These are phyloP conservation scores for Sporisorium exsertum DNA, from an alignment of 1,284 basidiomycete genomes.

Conservation along the genomic window DNA sequence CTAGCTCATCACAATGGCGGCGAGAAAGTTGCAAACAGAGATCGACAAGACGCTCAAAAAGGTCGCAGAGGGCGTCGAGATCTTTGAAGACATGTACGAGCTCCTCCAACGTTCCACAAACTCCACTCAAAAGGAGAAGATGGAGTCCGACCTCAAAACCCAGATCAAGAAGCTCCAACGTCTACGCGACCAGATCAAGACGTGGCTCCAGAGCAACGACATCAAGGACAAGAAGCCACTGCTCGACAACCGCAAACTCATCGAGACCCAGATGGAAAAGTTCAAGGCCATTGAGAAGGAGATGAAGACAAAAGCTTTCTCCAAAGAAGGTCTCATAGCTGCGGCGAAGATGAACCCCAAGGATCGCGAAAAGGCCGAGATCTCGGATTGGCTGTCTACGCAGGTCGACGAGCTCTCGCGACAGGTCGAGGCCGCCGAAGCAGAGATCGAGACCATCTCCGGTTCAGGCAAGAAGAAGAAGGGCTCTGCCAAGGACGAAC, in stretches of 20 bases:
- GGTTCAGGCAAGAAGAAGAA: constrained; percentile 78
- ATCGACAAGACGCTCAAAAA: constrained; percentile 69
- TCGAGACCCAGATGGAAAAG: constrained; percentile 99
- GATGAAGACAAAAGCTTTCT: constrained; percentile 99
- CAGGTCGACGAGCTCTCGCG: constrained; percentile 88
- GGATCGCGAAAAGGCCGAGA: constrained; percentile 94
- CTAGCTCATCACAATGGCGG: constrained; percentile 56
- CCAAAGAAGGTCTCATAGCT: constrained; percentile 96
- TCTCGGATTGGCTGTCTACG: constrained; percentile 73
- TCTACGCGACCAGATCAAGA: constrained; percentile 98
- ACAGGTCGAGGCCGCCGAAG: constrained; percentile 93
- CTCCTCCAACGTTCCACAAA: constrained; percentile 67
- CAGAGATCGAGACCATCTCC: constrained; percentile 91
- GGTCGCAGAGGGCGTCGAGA: constrained; percentile 68
- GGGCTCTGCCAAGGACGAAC: constrained; percentile 77
- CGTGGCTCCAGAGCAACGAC: constrained; percentile 96
- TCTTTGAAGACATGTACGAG: constrained; percentile 68
- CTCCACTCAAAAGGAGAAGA: constrained; percentile 69
- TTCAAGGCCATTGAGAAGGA: constrained; percentile 99
- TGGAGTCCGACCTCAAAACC: constrained; percentile 69
- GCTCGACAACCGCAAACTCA: constrained; percentile 91
- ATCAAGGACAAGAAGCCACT: constrained; percentile 98
- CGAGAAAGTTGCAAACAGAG: constrained; percentile 67
- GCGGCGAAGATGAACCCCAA: constrained; percentile 94
- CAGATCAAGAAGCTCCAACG: constrained; percentile 92